These are phyloP conservation scores for Claviceps purpurea DNA, from an alignment of 2,329 filamentous ascomycete genomes.

Conservation along the genomic window DNA sequence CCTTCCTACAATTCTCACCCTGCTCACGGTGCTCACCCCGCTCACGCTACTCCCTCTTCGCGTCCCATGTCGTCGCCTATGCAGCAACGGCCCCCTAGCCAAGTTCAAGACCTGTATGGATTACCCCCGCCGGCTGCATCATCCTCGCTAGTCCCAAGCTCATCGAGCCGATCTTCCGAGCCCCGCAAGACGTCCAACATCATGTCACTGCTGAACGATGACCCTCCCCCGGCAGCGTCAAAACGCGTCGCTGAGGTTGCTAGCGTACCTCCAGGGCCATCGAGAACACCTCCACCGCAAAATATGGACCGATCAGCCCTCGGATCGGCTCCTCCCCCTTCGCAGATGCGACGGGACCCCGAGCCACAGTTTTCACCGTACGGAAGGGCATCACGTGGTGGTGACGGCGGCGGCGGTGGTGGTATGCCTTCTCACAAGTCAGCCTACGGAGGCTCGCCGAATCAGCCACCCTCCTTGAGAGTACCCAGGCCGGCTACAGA, in stretches of 20 bases:
- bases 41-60: slow-evolving; percentile 19
- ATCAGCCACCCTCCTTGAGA: slow-evolving; percentile 31
- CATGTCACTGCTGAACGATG: slow-evolving; percentile 50
- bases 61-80: slow-evolving; percentile 26
- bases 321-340: slow-evolving; percentile 20
- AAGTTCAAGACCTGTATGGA: slow-evolving; percentile 18
- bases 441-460: slow-evolving; percentile 34
- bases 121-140: slow-evolving; percentile 15
- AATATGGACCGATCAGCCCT: slow-evolving; percentile 25
- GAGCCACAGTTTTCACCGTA: slow-evolving; percentile 36
- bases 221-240: slow-evolving; percentile 38
- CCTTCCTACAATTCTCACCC: not conserved
- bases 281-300: slow-evolving; percentile 37
- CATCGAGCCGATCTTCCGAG: slow-evolving; percentile 29
- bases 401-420: slow-evolving; percentile 23
- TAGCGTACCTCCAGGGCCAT: slow-evolving; percentile 24
- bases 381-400: slow-evolving; percentile 15
- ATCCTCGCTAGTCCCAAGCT: slow-evolving; percentile 1
- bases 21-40: not conserved
- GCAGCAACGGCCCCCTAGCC: slow-evolving; percentile 21
- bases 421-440: slow-evolving; percentile 44
- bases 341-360: slow-evolving; percentile 34
- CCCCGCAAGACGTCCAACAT: slow-evolving; percentile 48
- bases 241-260: slow-evolving; percentile 39
- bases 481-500: slow-evolving; percentile 31